These are phyloP conservation scores for Grigorovia humatica DNA, from an alignment of 805 yeast genomes.

Conservation along the genomic window DNA sequence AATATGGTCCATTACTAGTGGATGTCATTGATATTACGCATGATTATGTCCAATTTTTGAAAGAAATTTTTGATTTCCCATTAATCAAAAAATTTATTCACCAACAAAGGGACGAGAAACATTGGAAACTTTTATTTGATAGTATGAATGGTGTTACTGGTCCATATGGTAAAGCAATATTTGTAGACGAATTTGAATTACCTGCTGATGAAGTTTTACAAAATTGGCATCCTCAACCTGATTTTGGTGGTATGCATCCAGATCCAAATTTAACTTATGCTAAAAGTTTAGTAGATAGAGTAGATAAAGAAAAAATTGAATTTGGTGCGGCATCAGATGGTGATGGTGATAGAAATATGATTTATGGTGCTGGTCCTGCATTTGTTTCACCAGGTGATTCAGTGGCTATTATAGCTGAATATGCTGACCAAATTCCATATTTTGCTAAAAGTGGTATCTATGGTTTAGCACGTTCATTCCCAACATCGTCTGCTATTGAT, in stretches of 20 bases:
- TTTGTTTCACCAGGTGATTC: slow-evolving; percentile 98
- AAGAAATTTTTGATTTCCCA: slow-evolving; percentile 79
- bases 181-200: slow-evolving; percentile 76
- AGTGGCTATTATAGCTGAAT: slow-evolving; percentile 94
- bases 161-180: slow-evolving; percentile 82
- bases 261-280: slow-evolving; percentile 98
- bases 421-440: slow-evolving; percentile 80
- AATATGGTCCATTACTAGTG: slow-evolving; percentile 53
- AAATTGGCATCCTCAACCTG: slow-evolving; percentile 73
- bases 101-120: slow-evolving; percentile 34
- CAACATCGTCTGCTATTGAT: slow-evolving; percentile 91
- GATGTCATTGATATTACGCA: slow-evolving; percentile 76
- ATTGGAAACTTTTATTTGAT: slow-evolving; percentile 75
- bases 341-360: slow-evolving; percentile 98
- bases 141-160: slow-evolving; percentile 95
- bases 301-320: slow-evolving; percentile 68
- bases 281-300: slow-evolving; percentile 69
- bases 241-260: slow-evolving; percentile 96
- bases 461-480: slow-evolving; percentile 96
- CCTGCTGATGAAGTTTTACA: slow-evolving; percentile 56
- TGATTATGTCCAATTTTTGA: slow-evolving; percentile 70
- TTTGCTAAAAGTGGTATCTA: slow-evolving; percentile 75
- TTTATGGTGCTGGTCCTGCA: slow-evolving; percentile 82
- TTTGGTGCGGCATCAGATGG: slow-evolving; percentile 99
- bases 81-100: slow-evolving; percentile 64